Base-by-base conservation (phyloP, 148 eudicot genomes). In the Silene uniflora region DNA sequence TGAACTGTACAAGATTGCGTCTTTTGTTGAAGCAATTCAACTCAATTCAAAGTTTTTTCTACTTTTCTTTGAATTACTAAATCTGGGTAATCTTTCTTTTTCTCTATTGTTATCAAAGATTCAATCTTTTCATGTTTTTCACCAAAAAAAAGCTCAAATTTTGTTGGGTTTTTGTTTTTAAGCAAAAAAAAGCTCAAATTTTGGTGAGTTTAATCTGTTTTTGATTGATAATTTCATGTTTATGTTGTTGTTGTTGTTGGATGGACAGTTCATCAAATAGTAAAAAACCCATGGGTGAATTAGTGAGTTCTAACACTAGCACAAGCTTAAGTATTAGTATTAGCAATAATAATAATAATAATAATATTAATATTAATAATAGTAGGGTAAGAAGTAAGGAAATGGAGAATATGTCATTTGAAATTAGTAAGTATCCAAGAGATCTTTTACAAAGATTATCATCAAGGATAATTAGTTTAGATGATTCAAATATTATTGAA, bases 381-480 rank as follows among this genome's bases (percentile, higher is more conserved):
- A 67, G 62, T 23, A 79, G 73, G 19, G 17, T 44, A 7, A 83
- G 80, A 47, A 76, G 83, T 63, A 83, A 67, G 35, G 79, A 82
- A 49, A 87, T 90, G 89, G 88, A 86, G 59, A 84, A 77, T 69
- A 80, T 92, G 10, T 81, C 91, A 5, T 80, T 86, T 35, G 82
- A 88, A 62, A 76, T 84, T 9, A 86, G 78, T 72, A 83, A 86
- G 22, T 83, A 80, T 58, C 87, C 94, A 0, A 85, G 87, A 72
- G 92, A 90, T 82, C 88, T 91, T 46, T 79, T 90, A 32, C 91
- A 81, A 73, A 85, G 87, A 76, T 88, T 92, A 16, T 12, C 17
- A 12, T 52, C 56, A 16, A 52, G 56, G 17, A 61, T 21, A 21
- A 66, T 13, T 7, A 78, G 77, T 73, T 67, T 74, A 44, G 77